These are phyloP conservation scores for Nectriaceae sp. DNA, from an alignment of 2,329 filamentous ascomycete species.

Conservation along the genomic window DNA sequence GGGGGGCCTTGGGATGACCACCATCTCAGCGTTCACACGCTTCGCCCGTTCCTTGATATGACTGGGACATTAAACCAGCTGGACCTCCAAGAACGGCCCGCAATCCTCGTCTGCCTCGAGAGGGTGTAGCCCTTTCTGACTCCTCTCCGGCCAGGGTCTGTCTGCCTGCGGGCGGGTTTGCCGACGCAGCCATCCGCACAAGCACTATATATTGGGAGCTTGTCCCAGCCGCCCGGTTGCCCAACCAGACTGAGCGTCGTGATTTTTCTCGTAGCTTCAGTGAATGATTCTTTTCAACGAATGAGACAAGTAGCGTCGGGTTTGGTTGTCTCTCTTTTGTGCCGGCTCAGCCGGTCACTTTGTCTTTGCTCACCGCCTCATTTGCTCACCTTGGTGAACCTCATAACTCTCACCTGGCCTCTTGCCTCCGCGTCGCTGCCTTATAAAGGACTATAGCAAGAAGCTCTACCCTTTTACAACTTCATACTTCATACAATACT, in stretches of 20 bases:
- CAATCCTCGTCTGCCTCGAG: not conserved
- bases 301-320: constrained; percentile 19
- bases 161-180: not conserved
- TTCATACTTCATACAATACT: constrained; percentile 17
- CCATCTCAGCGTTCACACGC: constrained; percentile 16
- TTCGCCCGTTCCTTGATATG: constrained; percentile 15
- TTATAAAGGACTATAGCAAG: not conserved
- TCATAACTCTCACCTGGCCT: not conserved
- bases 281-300: constrained; percentile 27
- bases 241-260: not conserved
- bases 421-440: not conserved
- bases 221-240: not conserved
- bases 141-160: no score
- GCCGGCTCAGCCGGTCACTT: constrained; percentile 22
- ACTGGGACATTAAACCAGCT: constrained; percentile 14
- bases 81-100: not conserved
- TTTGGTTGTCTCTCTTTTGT: constrained; percentile 19
- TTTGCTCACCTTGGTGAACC: constrained; percentile 17
- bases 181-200: not conserved
- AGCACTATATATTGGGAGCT: not conserved
- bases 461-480: not conserved
- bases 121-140: not conserved
- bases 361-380: constrained; percentile 15
- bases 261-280: constrained; percentile 7
- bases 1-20: constrained; percentile 29